Evolutionary conservation across 139 green algal species (phyloP).

Genomic region (Chlamydomonas schloesseri): DNA sequence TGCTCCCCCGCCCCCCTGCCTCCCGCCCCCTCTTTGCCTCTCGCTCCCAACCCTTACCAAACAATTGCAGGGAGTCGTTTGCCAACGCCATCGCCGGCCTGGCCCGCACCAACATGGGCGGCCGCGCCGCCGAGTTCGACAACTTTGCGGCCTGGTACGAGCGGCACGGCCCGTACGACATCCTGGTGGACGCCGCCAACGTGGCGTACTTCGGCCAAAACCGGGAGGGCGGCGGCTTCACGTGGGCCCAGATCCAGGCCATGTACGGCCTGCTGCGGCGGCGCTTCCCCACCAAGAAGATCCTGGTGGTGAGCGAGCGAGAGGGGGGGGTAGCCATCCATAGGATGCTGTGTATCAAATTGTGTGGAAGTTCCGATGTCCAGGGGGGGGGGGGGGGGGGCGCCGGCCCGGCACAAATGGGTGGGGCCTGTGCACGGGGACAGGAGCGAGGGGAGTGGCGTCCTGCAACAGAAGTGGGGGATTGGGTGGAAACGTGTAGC

Average conservation of each 20-base stretch:
- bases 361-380: too few species aligned
- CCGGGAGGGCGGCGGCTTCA: constrained; percentile 78
- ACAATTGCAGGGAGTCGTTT: constrained; percentile 68
- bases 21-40: too few species aligned
- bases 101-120: constrained; percentile 58
- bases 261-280: constrained; percentile 40
- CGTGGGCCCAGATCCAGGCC: constrained; percentile 77
- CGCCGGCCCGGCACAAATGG: too few species aligned
- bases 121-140: constrained; percentile 67
- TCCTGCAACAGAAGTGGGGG: too few species aligned
- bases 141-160: constrained; percentile 57
- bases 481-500: too few species aligned
- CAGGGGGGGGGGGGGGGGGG: too few species aligned
- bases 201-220: constrained; percentile 90
- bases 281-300: constrained; percentile 51
- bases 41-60: too few species aligned
- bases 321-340: too few species aligned
- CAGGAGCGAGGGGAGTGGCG: too few species aligned
- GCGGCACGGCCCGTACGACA: constrained; percentile 76
- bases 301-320: constrained; percentile 70
- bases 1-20: too few species aligned
- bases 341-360: too few species aligned
- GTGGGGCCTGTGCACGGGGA: too few species aligned
- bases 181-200: constrained; percentile 90
- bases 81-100: constrained; percentile 66